Evolutionary conservation across 2,329 filamentous ascomycete species (phyloP), one percentile per base, ranked within the genome.

Genomic region (Penicillium sp.): DNA sequence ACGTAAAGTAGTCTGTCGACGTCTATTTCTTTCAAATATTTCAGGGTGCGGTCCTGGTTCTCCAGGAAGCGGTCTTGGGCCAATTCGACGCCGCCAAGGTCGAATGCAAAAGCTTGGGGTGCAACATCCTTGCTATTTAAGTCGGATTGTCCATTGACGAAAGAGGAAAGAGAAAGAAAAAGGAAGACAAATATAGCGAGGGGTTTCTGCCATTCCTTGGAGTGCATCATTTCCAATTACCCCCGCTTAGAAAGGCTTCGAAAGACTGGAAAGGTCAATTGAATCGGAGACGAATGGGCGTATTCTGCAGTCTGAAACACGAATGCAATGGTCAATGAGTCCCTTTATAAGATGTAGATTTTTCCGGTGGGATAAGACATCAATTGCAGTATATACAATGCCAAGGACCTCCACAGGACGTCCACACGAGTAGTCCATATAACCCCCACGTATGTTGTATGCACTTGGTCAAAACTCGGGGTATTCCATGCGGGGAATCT

Each of bases 11-110:
- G 9, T 42, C 47, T 50, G 35, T 50, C 47, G 2, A 50, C 47
- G 13, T 50, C 47, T 50, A 50, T 32, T 20, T 40, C 47, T 24
- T 42, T 50, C 35, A 81, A 67, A 59, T 82, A 82, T 29, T 62
- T 69, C 14, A 81, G 60, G 0, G 79, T 81, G 13, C 80, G 76
- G 31, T 77, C 72, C 60, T 82, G 75, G 61, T 81, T 79, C 44
- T 78, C 74, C 37, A 71, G 60, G 61, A 70, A 78, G 16, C 78
- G 74, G 37, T 56, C 40, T 53, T 56, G 53, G 20, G 40, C 5
- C 10, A 56, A 42, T 46, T 53, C 22, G 24, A 56, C 37, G 1
- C 44, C 44, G 11, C 51, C 51, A 34, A 53, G 51, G 7, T 31
- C 34, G 24, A 53, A 53, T 31, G 44, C 44, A 40, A 49, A 53